Evolutionary conservation across 805 yeast genomes (phyloP), one percentile per base, ranked within the genome.

Genomic region (Kodamaea fukazawae): DNA sequence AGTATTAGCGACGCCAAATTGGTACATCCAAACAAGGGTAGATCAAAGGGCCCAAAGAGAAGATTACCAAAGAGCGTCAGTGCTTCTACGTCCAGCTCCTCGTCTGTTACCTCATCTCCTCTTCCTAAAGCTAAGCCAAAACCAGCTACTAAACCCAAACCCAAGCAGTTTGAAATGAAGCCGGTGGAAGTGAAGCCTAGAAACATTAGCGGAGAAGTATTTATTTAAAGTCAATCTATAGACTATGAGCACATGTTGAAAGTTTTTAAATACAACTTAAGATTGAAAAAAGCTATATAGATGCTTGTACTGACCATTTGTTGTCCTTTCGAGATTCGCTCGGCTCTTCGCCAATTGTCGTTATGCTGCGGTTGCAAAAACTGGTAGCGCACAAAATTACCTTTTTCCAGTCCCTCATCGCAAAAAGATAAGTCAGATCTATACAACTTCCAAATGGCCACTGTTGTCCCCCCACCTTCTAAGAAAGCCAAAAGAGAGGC

Each of bases 381-480:
- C 23, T 34, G 36, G 29, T 34, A 26, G 36, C 30, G 36, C 36
- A 15, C 29, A 25, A 27, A 6, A 5, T 27, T n/a, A 11, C 13
- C 6, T 34, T 14, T 25, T 11, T 16, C 16, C 23, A n/a, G 32
- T 29, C 27, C 20, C 37, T 30, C 42, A 36, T 36, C 41, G 13
- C 40, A 32, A 15, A 34, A 34, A 25, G n/a, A 15, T 11, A 25
- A 27, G 14, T 22, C 25, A 27, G 12, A 25, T 25, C 16, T 26
- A 11, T 23, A 22, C 27, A 26, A 23, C 13, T 23, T 11, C 13
- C 40, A 11, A 29, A 90, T 91, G 98, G 93, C 98, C 37, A 93
- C 98, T 1, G 71, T 87, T 32, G 62, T 93, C 34, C 99, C 99
- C 17, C 98, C 97, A 29, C 95, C 86, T 14, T 83, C 96, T 1